These are phyloP conservation scores for Cantharellus anzutake DNA, from an alignment of 768 basidiomycete species.

Conservation along the genomic window DNA sequence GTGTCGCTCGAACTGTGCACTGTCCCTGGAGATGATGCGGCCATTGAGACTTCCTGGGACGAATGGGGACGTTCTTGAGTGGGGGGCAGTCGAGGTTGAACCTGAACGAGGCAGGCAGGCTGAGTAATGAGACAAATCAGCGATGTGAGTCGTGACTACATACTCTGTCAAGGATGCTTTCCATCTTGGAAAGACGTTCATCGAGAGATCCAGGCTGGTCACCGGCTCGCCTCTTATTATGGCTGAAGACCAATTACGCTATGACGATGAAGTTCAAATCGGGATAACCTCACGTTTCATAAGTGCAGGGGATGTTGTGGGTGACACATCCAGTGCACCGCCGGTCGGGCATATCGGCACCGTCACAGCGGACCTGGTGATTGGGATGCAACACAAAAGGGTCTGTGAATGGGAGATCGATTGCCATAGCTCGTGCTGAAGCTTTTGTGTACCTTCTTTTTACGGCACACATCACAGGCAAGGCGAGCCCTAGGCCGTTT, in stretches of 20 bases:
- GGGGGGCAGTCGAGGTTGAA: background rate
- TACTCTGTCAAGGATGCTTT: background rate
- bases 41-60: background rate
- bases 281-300: background rate
- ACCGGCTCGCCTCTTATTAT: background rate
- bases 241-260: background rate
- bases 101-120: background rate
- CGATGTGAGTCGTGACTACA: background rate
- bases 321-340: background rate
- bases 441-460: background rate
- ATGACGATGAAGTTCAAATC: background rate
- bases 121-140: background rate
- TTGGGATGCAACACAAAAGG: background rate
- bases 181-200: background rate
- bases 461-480: background rate
- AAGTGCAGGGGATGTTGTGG: background rate
- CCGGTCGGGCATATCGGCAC: background rate
- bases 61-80: background rate
- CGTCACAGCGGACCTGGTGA: background rate
- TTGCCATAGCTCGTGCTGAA: background rate
- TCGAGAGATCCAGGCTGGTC: background rate
- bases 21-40: background rate
- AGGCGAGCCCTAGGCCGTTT: background rate
- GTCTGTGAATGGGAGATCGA: background rate
- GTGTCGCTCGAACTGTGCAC: background rate